Base-by-base conservation (phyloP, 2,329 filamentous ascomycete species). In the Periconia sp. region DNA sequence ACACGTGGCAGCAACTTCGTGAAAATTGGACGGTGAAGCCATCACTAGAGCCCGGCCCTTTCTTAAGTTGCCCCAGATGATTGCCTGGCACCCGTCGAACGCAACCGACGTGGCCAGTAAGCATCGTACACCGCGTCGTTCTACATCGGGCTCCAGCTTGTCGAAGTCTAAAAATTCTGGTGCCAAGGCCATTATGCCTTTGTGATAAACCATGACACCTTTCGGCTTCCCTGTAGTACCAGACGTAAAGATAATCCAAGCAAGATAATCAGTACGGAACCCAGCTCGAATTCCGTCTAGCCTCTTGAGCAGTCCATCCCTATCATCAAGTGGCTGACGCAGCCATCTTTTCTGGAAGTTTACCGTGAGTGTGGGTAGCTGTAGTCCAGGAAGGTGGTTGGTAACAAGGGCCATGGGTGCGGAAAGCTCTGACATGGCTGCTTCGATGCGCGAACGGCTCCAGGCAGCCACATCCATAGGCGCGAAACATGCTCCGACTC, bases 141-240 rank as follows among this genome's bases (percentile, higher is more conserved):
- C n/a, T n/a, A n/a, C n/a, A n/a, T n/a, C n/a, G n/a, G n/a, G n/a
- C n/a, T n/a, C n/a, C 45, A 55, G 47, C 17, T 27, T 23, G 18
- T 44, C 37, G 18, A 49, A n/a, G 5, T 30, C 43, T 10, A n/a
- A 17, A 10, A 7, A 11, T 35, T 45, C 37, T 33, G 9, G 17
- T 3, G 42, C n/a, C 18, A 45, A 42, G 30, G 30, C 47, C 17
- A 40, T 31, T 13, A 46, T 27, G 40, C 6, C 54, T 40, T 27
- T 44, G 35, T 61, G 52, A 20, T 49, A 45, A 35, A 60, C 49
- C 46, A 56, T 50, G 13, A 59, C 55, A 6, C 61, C 61, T 45
- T 64, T 64, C 11, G 61, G 61, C 27, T 57, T 55, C 13, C 61
- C 61, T 11, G 61, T 64, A 11, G 55, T 59, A 3, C 61, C 58